These are phyloP conservation scores for Amylocystis lapponica DNA, from an alignment of 768 basidiomycete genomes.

Conservation along the genomic window DNA sequence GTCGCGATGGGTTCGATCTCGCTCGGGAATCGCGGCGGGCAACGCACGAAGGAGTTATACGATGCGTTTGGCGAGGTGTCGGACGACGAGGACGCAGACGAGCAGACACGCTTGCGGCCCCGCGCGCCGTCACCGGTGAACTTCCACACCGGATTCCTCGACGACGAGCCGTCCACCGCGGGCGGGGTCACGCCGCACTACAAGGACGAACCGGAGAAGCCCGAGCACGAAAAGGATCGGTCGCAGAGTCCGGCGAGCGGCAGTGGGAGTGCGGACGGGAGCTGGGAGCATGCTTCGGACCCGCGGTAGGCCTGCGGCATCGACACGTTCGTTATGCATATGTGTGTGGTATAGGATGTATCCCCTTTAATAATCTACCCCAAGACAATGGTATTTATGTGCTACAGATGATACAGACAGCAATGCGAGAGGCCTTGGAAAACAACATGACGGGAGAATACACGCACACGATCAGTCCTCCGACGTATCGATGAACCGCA, in stretches of 20 bases:
- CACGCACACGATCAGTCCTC: background rate
- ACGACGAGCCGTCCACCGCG: constrained; percentile 50
- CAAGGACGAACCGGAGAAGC: constrained; percentile 52
- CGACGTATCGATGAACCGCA: constrained; percentile 55
- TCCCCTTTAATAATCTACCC: background rate
- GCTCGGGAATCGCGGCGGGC: constrained; percentile 29
- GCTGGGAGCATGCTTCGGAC: constrained; percentile 69
- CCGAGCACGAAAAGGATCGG: constrained; percentile 8
- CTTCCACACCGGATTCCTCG: constrained; percentile 79
- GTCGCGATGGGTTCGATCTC: constrained; percentile 73
- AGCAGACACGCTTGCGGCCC: constrained; percentile 55
- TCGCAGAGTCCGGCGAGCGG: constrained; percentile 32
- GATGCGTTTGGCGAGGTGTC: constrained; percentile 93
- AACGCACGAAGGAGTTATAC: constrained; percentile 84
- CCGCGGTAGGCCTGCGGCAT: constrained; percentile 16
- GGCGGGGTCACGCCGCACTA: constrained; percentile 29
- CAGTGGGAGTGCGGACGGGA: constrained; percentile 54
- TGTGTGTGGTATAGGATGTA: constrained; percentile 2
- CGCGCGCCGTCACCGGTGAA: constrained; percentile 33
- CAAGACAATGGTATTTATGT: constrained; percentile 17
- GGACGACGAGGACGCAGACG: constrained; percentile 76
- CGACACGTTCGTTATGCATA: constrained; percentile 2
- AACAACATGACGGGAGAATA: background rate
- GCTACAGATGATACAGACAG: constrained; percentile 19
- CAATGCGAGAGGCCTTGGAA: constrained; percentile 7